Evolutionary conservation across 805 yeast genomes (phyloP), one percentile per base, ranked within the genome.

Genomic region (Zygoascus flipseniorum): DNA sequence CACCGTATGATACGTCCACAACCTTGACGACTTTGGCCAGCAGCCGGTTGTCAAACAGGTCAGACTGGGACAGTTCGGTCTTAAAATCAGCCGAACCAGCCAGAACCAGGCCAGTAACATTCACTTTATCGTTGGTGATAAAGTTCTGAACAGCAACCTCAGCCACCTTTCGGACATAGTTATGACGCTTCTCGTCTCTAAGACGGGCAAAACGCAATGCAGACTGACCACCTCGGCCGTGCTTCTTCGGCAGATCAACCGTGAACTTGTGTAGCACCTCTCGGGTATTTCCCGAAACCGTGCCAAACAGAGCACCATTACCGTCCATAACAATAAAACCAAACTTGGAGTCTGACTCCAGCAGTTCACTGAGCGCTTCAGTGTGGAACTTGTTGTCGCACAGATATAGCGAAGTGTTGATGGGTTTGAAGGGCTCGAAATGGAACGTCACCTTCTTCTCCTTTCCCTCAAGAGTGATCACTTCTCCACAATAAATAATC

Each of bases 161-260:
- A 50, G 98, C 96, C 48, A 93, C 99, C 68, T 93, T 93, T 74
- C 99, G 82, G 57, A 93, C 95, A 74, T 93, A 93, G 72, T 93
- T 93, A 73, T 93, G 99, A 77, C 99, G 89, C 72, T 93, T 93
- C 74, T 93, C 99, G 64, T 93, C 99, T 80, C 99, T 86, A 72
- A 93, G 79, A 79, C 99, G 90, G 26, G 97, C 85, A 78, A 93
- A 93, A 88, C 99, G 98, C 63, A 93, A 70, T 46, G 99, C 99
- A 58, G 99, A 93, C 77, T 93, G 99, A 85, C 99, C 99, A 86
- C 99, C 99, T 80, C 99, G 86, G 67, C 99, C 99, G 78, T 93
- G 99, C 88, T 93, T 93, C 78, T 93, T 93, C 65, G 99, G 99
- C 65, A 93, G 78, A 72, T 93, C 99, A 53, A 93, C 99, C 1